phyloP scores from a whole-genome alignment of 2,329 filamentous ascomycete species.

The Shiraia sp. region DNA sequence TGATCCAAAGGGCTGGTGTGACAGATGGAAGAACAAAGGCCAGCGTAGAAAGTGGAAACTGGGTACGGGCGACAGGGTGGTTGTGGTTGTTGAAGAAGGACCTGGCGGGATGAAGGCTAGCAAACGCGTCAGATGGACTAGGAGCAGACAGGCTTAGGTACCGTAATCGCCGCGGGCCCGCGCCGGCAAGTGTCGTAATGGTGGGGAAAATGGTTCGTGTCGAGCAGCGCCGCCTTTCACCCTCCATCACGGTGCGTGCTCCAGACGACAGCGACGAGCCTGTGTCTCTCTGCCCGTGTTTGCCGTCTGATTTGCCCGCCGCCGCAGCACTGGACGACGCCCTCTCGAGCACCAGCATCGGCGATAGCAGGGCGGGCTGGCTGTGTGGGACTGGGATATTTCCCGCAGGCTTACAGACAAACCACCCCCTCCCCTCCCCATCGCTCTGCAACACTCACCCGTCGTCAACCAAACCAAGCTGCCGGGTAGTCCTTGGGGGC shows the following conservation, averaged over 20 bases:
- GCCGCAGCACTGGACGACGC: too few species aligned
- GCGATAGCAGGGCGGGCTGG: not conserved
- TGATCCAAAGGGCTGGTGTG: conserved; percentile 3
- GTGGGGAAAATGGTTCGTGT: conserved; percentile 15
- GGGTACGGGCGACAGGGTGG: too few species aligned
- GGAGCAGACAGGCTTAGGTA: conserved; percentile 7
- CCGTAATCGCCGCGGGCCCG: conserved; percentile 7
- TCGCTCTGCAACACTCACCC: conserved; percentile 27
- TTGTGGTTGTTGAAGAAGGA: not conserved
- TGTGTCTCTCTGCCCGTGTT: not conserved
- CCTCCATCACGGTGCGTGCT: conserved; percentile 18
- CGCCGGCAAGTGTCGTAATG: conserved; percentile 15
- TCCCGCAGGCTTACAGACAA: conserved; percentile 12
- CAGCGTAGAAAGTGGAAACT: too few species aligned
- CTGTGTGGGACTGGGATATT: not conserved
- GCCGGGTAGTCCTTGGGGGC: conserved; percentile 27
- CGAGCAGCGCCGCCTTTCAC: conserved; percentile 10
- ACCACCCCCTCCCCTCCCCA: conserved; percentile 19
- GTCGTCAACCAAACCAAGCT: conserved; percentile 22
- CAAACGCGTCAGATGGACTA: conserved; percentile 1
- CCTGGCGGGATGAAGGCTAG: not conserved
- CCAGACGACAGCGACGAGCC: not conserved
- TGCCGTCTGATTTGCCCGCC: too few species aligned
- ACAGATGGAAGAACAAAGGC: not conserved
- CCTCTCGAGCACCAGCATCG: too few species aligned